These are phyloP conservation scores for Xerocomellus dryophilus DNA, from an alignment of 768 basidiomycete species.

Conservation along the genomic window DNA sequence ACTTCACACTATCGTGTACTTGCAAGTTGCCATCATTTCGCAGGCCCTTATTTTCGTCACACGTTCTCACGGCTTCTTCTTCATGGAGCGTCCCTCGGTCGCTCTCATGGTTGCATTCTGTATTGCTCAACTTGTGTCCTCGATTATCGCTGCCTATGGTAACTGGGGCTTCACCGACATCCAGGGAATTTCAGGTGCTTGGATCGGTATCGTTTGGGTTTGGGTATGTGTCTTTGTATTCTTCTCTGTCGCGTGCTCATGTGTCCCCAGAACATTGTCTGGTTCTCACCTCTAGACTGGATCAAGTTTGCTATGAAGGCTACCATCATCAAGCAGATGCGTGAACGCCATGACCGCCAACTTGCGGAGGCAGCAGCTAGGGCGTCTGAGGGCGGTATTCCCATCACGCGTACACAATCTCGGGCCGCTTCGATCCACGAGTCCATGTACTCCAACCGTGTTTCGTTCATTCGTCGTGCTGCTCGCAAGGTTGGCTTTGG, in stretches of 20 bases:
- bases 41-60: constrained; percentile 97
- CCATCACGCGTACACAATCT: constrained; percentile 82
- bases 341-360: constrained; percentile 53
- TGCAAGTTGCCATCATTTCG: constrained; percentile 98
- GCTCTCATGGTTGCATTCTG: constrained; percentile 90
- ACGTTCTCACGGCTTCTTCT: constrained; percentile 93
- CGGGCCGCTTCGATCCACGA: constrained; percentile 89
- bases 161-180: constrained; percentile 95
- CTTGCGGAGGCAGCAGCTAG: constrained; percentile 38
- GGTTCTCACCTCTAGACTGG: constrained; percentile 94
- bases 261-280: constrained; percentile 72
- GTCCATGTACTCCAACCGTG: constrained; percentile 93
- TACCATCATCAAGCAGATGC: constrained; percentile 82
- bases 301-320: constrained; percentile 98
- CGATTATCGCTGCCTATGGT: constrained; percentile 92
- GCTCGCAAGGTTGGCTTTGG: constrained; percentile 88
- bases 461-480: constrained; percentile 87
- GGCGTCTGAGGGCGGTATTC: constrained; percentile 45
- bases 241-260: constrained; percentile 10
- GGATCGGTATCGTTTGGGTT: constrained; percentile 97
- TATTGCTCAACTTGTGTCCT: constrained; percentile 89
- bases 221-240: constrained; percentile 58
- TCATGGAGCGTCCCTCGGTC: constrained; percentile 90
- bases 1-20: constrained; percentile 88
- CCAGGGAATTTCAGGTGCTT: constrained; percentile 75